Conservation (phyloP, 2,329 filamentous ascomycete species). For the Dactylellina haptotyla region DNA sequence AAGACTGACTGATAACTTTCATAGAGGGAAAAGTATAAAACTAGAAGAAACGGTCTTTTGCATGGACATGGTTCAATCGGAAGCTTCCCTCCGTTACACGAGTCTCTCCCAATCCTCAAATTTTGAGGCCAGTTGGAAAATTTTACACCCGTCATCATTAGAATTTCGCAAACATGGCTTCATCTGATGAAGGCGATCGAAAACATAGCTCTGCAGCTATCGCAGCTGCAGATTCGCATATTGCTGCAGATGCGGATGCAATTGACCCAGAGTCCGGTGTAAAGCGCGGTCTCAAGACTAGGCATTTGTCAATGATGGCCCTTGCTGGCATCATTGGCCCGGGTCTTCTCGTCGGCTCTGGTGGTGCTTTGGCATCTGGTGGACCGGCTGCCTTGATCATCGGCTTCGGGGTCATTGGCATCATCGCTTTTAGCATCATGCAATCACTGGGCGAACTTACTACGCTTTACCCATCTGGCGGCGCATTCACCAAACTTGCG, state of each 20-base stretch:
- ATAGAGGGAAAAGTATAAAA: constrained; percentile 30
- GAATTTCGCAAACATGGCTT: constrained; percentile 34
- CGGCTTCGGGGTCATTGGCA: constrained; percentile 76
- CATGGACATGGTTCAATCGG: constrained; percentile 31
- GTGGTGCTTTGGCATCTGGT: constrained; percentile 74
- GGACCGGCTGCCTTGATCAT: constrained; percentile 78
- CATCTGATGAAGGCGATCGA: constrained; percentile 31
- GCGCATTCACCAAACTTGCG: constrained; percentile 80
- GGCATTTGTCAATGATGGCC: constrained; percentile 68
- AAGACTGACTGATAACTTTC: constrained; percentile 27
- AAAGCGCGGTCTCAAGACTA: constrained; percentile 57
- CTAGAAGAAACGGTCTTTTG: constrained; percentile 1
- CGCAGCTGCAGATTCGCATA: constrained; percentile 28
- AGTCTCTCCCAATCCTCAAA: constrained; percentile 3
- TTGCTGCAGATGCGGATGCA: constrained; percentile 45
- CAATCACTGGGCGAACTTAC: constrained; percentile 73
- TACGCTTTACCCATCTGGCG: constrained; percentile 78
- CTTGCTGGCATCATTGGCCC: constrained; percentile 70
- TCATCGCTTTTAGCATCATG: constrained; percentile 70
- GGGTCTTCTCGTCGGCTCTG: constrained; percentile 76
- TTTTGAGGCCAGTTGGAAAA: constrained; percentile 16
- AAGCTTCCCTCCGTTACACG: not conserved
- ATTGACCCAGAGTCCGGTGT: constrained; percentile 52
- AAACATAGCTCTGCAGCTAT: constrained; percentile 24
- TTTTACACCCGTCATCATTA: constrained; percentile 21